These are phyloP conservation scores for Podosphaera fusca DNA, from an alignment of 2,329 filamentous ascomycete species.

Conservation along the genomic window DNA sequence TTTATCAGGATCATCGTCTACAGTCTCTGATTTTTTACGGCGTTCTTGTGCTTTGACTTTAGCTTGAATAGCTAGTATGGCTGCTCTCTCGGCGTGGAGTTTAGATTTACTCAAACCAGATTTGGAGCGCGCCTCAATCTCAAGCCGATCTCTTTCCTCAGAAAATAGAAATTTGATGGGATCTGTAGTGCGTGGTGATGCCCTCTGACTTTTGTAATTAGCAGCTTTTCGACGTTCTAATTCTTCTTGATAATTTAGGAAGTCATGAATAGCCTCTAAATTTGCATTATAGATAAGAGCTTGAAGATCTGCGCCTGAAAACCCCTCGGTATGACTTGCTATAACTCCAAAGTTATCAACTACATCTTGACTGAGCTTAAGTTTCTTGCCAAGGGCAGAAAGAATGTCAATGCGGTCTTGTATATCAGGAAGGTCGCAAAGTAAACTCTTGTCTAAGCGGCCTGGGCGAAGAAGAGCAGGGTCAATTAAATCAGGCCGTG, in stretches of 20 bases:
- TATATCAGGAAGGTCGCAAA: conserved; percentile 67
- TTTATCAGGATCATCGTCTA: conserved; percentile 7
- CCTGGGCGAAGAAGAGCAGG: conserved; percentile 79
- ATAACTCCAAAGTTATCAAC: conserved; percentile 38
- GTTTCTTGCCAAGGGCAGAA: conserved; percentile 56
- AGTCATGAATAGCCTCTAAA: conserved; percentile 86
- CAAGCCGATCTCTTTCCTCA: conserved; percentile 25
- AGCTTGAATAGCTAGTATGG: conserved; percentile 61
- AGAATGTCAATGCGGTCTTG: conserved; percentile 80
- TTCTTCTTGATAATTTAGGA: conserved; percentile 41
- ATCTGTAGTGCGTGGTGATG: conserved; percentile 20
- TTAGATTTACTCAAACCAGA: conserved; percentile 27
- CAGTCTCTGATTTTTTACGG: conserved; percentile 3
- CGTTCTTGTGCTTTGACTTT: conserved; percentile 36
- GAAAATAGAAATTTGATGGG: conserved; percentile 77
- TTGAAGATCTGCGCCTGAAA: conserved; percentile 84
- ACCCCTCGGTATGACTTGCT: conserved; percentile 61
- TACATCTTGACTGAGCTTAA: conserved; percentile 48
- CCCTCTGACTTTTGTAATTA: conserved; percentile 5
- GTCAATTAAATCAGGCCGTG: conserved; percentile 81
- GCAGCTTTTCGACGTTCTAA: conserved; percentile 11
- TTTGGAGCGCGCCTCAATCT: conserved; percentile 18
- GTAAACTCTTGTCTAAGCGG: conserved; percentile 72
- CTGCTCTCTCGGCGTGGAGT: conserved; percentile 49
- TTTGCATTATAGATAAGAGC: conserved; percentile 92